Evolutionary conservation across 805 yeast species (phyloP), one percentile per base, ranked within the genome.

Genomic region (Spathaspora boniae): DNA sequence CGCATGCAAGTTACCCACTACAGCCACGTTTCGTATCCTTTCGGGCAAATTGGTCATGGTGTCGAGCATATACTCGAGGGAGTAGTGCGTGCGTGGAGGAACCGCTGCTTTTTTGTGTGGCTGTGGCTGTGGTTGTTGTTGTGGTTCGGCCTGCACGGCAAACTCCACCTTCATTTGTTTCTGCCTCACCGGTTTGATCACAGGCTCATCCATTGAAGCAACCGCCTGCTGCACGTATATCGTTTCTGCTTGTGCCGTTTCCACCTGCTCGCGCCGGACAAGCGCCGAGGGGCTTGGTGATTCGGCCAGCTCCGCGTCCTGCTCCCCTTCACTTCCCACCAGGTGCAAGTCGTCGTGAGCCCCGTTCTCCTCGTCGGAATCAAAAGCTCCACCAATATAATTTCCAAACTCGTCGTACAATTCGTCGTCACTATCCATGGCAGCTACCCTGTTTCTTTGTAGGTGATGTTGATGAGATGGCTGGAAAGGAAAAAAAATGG

Each of bases 361-460:
- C n/a, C n/a, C n/a, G 6, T 58, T 55, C 33, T 68, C 75, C 20
- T 69, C 70, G 45, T 69, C 79, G 1, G 77, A 70, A 45, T 62
- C 74, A 6, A 51, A 55, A 5, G 70, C 61, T 29, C 65, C 79
- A 9, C 80, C 82, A 15, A 83, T 67, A 24, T 71, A 67, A 51
- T 82, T 82, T 29, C 91, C 91, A 54, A 82, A 82, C 56, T 87
- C 96, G 58, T 87, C 96, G 58, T 82, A 86, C 18, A 78, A 52
- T 41, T 78, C 84, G 16, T 62, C 67, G 16, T 78, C 82, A 48
- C 76, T 8, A 17, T 18, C 15, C 12, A 26, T 8, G 24, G 5
- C 12, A 31, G 11, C 22, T 18, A 28, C 9, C 12, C 16, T 8
- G 16, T 26, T 26, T 11, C 7, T 14, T 29, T 3, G 14, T 23